Conservation (phyloP, 2,329 filamentous ascomycete species). For the Hymenoscyphus linearis region DNA sequence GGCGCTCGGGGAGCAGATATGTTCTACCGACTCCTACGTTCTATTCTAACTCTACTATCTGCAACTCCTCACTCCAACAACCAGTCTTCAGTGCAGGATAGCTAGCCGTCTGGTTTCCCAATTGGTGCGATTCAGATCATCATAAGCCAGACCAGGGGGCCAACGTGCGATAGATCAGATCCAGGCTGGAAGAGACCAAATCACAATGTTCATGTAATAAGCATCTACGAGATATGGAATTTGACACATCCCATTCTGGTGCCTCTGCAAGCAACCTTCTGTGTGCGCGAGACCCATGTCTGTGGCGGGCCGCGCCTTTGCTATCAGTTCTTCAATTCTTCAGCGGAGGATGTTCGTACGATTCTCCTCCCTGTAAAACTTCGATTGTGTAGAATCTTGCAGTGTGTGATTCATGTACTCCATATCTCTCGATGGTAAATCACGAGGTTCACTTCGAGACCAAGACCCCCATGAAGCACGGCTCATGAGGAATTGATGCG, state of each 20-base stretch:
- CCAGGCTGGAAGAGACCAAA: background rate
- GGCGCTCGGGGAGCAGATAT: background rate
- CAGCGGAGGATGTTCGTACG: background rate
- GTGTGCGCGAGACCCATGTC: background rate
- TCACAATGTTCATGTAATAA: background rate
- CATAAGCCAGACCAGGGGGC: background rate
- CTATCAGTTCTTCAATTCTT: background rate
- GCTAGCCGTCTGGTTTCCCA: background rate
- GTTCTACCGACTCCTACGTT: background rate
- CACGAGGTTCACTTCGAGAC: background rate
- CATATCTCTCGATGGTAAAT: background rate
- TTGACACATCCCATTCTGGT: background rate
- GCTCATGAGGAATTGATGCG: background rate
- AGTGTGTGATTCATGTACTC: background rate
- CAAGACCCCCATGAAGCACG: background rate
- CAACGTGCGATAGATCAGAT: background rate
- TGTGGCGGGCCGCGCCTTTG: background rate
- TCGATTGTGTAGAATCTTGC: background rate
- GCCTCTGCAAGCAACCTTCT: background rate
- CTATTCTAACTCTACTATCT: background rate
- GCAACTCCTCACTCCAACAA: background rate
- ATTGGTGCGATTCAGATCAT: background rate
- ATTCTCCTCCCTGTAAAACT: background rate
- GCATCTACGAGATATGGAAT: background rate
- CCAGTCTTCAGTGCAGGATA: background rate